Base-by-base conservation (phyloP, 164 flowering plant species). In the Litsea cubeba region DNA sequence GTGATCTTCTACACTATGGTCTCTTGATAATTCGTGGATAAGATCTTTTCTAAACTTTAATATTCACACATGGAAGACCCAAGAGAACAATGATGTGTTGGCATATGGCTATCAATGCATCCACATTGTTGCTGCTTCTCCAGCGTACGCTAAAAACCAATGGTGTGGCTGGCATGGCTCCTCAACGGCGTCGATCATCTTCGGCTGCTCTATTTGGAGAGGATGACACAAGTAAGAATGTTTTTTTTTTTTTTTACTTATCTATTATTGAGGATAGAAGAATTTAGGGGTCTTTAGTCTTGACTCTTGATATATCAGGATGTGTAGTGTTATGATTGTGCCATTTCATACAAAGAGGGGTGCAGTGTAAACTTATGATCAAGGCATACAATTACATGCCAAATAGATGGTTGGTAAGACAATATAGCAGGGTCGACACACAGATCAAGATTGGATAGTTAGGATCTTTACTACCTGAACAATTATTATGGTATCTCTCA, bases 81-180 rank as follows among this genome's bases (percentile, higher is more conserved):
- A 89, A 80, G 97, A 94, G 70, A 91, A 96, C 84, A 91, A 94
- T 84, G 92, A 91, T 54, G 69, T 84, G 32, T 82, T 96, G 83
- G 97, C 95, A 22, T 96, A 96, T 96, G 99, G 99, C 79, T 96
- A 60, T 94, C 98, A 73, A 96, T 82, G 91, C 97, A 28, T 92
- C 99, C 26, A 92, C 94, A 62, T 83, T 96, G 74, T 81, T 96
- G 79, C 77, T 96, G 74, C 90, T 94, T 65, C 92, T 96, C 72
- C 98, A 96, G 76, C 94, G 93, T 72, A 96, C 99, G 72, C 74
- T 96, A 69, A 94, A 96, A 83, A 98, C 97, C 40, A 88, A 93
- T 81, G 98, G 97, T 78, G 97, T 94, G 40, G 92, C 97, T 75
- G 98, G 97, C 71, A 84, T 89, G 87, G 84, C 97, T 81, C 95